A percentile compares a stretch with the other conserved stretches of the same genome.
Conservation (phyloP, 352 stramenopile species). For the Aphanomyces stellatus region DNA sequence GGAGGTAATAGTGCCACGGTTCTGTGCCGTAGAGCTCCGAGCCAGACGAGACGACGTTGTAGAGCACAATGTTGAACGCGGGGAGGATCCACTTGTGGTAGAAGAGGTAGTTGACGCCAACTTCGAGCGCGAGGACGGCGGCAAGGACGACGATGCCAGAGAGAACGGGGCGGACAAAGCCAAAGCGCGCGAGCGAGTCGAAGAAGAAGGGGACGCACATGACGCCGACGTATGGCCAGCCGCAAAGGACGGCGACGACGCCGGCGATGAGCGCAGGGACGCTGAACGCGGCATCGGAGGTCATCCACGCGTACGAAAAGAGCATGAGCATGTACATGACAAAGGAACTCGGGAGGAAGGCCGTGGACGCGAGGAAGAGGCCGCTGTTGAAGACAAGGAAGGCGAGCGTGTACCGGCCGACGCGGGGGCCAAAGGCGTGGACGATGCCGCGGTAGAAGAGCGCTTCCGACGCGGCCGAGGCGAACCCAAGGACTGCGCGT, state of each 20-base stretch:
- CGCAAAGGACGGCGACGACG: conserved; percentile 87
- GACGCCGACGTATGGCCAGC: conserved; percentile 96
- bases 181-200: conserved; percentile 50
- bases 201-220: conserved; percentile 93
- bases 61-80: conserved; percentile 91
- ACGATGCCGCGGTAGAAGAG: conserved; percentile 73
- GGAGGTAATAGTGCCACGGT: conserved; percentile 90
- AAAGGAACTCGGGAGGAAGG: conserved; percentile 91
- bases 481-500: conserved; percentile 62
- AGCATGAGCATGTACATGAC: conserved; percentile 81
- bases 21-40: conserved; percentile 97
- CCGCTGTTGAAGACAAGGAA: conserved; percentile 84
- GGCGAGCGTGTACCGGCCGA: conserved; percentile 57
- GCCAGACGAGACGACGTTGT: conserved; percentile 93
- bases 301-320: conserved; percentile 69
- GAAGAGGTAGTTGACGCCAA: conserved; percentile 75
- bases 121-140: conserved; percentile 65
- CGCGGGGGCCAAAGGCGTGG: conserved; percentile 46
- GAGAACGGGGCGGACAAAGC: conserved; percentile 41
- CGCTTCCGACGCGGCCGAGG: conserved; percentile 77
- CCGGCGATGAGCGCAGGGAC: conserved; percentile 73
- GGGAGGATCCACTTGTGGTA: conserved; percentile 70
- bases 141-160: conserved; percentile 52
- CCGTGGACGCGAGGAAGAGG: conserved; percentile 87
- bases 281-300: conserved; percentile 39